Evolutionary conservation across 116 monocot genomes (phyloP), one percentile per base, ranked within the genome.

Genomic region (Thalassia testudinum): DNA sequence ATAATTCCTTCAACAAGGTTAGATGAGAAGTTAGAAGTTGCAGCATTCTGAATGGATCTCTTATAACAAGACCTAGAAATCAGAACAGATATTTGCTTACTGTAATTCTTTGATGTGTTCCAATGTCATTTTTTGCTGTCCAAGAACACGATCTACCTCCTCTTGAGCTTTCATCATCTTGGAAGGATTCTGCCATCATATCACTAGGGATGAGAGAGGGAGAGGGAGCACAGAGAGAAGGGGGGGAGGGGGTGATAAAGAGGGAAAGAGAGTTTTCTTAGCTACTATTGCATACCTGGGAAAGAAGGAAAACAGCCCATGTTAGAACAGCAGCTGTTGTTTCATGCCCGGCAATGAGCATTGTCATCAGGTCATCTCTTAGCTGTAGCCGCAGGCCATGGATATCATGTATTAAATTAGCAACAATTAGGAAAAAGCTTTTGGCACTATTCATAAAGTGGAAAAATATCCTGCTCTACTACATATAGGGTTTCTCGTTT

Each of bases 331-430:
- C 90, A 59, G 99, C 86, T 56, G 99, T 99, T 64, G 99, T 99
- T 83, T 99, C 99, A 70, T 99, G 99, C 19, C 99, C 99, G 13
- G 99, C 99, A 59, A 99, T 86, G 61, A 99, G 85, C 99, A 99
- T 90, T 19, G 90, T 99, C 99, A 99, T 90, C 23, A 99, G 82
- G 52, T 99, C 99, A 80, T 99, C 99, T 47, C 99, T 81, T 56
- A 99, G 82, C 89, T 97, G 75, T 13, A 45, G 15, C n/a, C n/a
- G 45, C 4, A 13, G 10, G 30, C 30, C 30, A 34, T 34, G n/a
- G n/a, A n/a, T n/a, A n/a, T n/a, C n/a, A n/a, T n/a, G n/a, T n/a
- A n/a, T n/a, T n/a, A n/a, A n/a, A n/a, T n/a, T n/a, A n/a, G n/a
- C n/a, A n/a, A n/a, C n/a, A n/a, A n/a, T n/a, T n/a, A n/a, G n/a